phyloP scores from a whole-genome alignment of 1,139 yeast genomes.

The Yamadazyma aaseri region DNA sequence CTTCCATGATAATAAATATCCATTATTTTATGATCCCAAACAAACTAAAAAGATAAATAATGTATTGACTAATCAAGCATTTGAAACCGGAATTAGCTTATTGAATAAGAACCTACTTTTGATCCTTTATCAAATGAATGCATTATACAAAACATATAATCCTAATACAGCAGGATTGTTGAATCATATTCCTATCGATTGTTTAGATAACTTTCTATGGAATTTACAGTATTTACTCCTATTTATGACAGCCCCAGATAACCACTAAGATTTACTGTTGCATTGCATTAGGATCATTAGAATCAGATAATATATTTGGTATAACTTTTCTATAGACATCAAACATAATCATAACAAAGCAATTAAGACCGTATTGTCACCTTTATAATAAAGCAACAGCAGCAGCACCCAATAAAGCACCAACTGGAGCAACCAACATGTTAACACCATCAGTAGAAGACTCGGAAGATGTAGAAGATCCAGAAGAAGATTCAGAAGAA shows the following conservation, averaged over 20 bases:
- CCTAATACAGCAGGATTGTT: constrained; percentile 6
- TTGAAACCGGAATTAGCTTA: constrained; percentile 35
- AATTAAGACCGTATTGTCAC: not conserved
- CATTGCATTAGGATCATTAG: too few relatives aligned
- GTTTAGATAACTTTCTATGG: constrained; percentile 45
- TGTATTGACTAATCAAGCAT: constrained; percentile 23
- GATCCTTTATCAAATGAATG: constrained; percentile 25
- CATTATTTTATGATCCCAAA: constrained; percentile 27
- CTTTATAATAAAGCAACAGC: constrained; percentile 35
- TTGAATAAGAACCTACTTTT: constrained; percentile 32
- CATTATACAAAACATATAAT: constrained; percentile 10
- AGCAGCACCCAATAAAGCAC: constrained; percentile 35
- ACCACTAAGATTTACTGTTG: too few relatives aligned
- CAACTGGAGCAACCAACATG: constrained; percentile 27
- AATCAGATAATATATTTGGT: too few relatives aligned
- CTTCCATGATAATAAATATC: constrained; percentile 18
- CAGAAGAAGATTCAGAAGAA: constrained; percentile 9
- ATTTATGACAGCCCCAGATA: constrained; percentile 40
- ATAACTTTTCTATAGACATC: not conserved
- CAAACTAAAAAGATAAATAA: constrained; percentile 21
- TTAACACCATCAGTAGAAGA: constrained; percentile 15
- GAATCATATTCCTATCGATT: constrained; percentile 36
- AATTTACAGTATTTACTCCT: constrained; percentile 37
- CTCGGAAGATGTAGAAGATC: constrained; percentile 8
- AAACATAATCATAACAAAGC: not conserved